Evolutionary conservation across 768 basidiomycete genomes (phyloP).

Genomic region (Termitomyces sp.): DNA sequence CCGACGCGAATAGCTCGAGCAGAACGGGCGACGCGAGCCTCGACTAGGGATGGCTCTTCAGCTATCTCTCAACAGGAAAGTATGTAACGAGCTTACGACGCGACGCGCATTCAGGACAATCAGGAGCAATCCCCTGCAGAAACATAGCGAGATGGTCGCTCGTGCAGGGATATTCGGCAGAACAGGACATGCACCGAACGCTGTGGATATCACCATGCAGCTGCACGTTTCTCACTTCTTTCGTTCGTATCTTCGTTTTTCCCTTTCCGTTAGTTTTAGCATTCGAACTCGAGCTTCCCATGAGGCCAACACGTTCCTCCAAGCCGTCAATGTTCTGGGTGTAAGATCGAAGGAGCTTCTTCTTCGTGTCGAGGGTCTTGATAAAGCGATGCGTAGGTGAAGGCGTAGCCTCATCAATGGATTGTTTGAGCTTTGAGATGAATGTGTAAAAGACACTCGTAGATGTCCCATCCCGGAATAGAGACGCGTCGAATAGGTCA

Average conservation of each 20-base stretch:
- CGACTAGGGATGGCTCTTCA: constrained; percentile 35
- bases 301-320: constrained; percentile 75
- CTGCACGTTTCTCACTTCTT: constrained; percentile 84
- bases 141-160: constrained; percentile 61
- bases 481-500: constrained; percentile 90
- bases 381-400: constrained; percentile 89
- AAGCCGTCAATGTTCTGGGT: constrained; percentile 98
- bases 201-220: constrained; percentile 92
- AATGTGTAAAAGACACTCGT: constrained; percentile 93
- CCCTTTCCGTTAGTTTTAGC: constrained; percentile 52
- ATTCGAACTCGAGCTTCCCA: constrained; percentile 55
- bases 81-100: constrained; percentile 57
- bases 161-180: constrained; percentile 68
- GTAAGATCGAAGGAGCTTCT: constrained; percentile 83
- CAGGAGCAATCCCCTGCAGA: constrained; percentile 64
- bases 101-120: constrained; percentile 79
- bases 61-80: background rate
- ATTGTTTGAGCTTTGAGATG: constrained; percentile 83
- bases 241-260: constrained; percentile 60
- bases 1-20: constrained; percentile 79
- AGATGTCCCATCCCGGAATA: constrained; percentile 83
- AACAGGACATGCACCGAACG: constrained; percentile 85
- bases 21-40: constrained; percentile 75
- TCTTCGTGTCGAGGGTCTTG: constrained; percentile 74
- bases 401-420: constrained; percentile 75